These are phyloP conservation scores for Eimeria acervulina DNA, from an alignment of 169 alveolate species.

Conservation along the genomic window DNA sequence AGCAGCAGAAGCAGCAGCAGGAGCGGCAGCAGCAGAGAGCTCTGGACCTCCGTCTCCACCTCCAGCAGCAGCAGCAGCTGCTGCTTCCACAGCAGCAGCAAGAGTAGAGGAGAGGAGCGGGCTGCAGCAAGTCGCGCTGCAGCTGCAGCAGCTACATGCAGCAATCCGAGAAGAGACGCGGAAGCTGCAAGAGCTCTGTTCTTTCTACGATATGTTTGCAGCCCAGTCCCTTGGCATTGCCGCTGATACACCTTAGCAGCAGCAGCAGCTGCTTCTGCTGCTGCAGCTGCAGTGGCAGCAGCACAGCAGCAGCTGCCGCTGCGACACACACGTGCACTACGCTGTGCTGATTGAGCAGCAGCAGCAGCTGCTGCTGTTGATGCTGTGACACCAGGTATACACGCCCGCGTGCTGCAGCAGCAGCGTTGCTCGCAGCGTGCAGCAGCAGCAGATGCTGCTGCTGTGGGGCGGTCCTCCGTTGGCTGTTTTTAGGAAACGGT, in stretches of 20 bases:
- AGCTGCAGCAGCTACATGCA: constrained; percentile 57
- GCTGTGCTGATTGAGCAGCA: too few species aligned
- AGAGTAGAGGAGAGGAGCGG: not conserved
- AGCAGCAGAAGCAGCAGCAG: constrained; percentile 16
- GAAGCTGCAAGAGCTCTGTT: not conserved
- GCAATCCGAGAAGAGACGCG: constrained; percentile 19
- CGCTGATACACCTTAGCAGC: not conserved
- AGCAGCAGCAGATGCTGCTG: not conserved
- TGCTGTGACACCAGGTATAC: not conserved
- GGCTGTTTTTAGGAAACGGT: too few species aligned
- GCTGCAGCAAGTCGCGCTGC: constrained; percentile 44
- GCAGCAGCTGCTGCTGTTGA: not conserved
- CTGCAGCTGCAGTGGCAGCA: constrained; percentile 9
- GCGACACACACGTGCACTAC: too few species aligned
- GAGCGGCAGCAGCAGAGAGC: not conserved
- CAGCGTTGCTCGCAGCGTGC: not conserved
- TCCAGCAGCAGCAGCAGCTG: not conserved
- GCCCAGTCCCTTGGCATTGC: constrained; percentile 37
- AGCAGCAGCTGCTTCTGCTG: not conserved
- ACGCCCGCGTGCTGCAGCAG: not conserved
- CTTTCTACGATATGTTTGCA: constrained; percentile 38
- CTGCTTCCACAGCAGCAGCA: constrained; percentile 4
- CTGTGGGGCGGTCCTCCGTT: not conserved
- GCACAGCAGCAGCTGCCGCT: too few species aligned
- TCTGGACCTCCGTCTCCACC: not conserved